Conservation (phyloP, 169 alveolate genomes). For the Plasmodium chabaudi region DNA sequence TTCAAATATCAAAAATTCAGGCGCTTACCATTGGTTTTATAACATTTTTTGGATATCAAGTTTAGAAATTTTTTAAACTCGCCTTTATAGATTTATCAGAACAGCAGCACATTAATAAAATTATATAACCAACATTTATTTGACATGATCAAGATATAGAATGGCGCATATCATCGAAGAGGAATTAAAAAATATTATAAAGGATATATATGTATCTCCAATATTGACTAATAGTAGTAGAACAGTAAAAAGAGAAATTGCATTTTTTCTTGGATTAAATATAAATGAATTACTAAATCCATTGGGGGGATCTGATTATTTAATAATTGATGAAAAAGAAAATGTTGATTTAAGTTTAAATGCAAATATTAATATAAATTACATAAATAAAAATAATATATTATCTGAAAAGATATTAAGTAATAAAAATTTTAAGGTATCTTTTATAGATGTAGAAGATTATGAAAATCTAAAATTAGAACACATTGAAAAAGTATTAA, state of each 20-base stretch:
- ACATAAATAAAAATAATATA: slow-evolving; percentile 35
- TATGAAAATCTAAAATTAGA: slow-evolving; percentile 52
- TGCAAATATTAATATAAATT: slow-evolving; percentile 27
- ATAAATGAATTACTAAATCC: slow-evolving; percentile 53
- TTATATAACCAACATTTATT: too few species aligned
- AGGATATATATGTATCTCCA: slow-evolving; percentile 37
- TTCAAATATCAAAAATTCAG: too few species aligned
- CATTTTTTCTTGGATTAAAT: slow-evolving; percentile 28
- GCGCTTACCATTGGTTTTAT: too few species aligned
- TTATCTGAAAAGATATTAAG: slow-evolving; percentile 23
- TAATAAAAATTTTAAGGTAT: slow-evolving; percentile 25
- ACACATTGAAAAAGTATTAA: slow-evolving; percentile 17
- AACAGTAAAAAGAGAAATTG: slow-evolving; percentile 39
- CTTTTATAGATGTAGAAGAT: slow-evolving; percentile 35
- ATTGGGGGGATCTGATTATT: slow-evolving; percentile 15
- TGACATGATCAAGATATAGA: too few species aligned
- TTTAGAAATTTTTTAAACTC: too few species aligned
- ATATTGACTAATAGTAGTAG: slow-evolving; percentile 49
- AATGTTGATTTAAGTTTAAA: slow-evolving; percentile 23
- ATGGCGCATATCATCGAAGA: slow-evolving; percentile 51
- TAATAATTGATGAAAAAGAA: slow-evolving; percentile 27
- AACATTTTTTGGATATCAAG: too few species aligned
- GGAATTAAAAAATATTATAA: slow-evolving; percentile 30
- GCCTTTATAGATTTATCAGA: too few species aligned
- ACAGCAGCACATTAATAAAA: too few species aligned